phyloP scores from a whole-genome alignment of 495 filamentous ascomycete species.

The Venustampulla echinocandica region DNA sequence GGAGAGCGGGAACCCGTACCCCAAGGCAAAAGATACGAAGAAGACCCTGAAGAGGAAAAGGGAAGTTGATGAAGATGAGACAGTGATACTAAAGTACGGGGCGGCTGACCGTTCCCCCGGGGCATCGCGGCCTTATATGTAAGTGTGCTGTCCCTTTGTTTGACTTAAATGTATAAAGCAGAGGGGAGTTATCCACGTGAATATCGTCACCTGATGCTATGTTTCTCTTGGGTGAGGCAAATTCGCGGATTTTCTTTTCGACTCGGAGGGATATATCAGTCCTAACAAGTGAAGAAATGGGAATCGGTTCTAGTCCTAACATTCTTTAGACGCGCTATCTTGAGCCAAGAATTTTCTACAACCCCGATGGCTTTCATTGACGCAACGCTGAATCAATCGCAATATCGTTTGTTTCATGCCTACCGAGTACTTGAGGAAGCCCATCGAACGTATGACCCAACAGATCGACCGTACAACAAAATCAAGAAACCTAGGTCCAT shows the following conservation, averaged over 20 bases:
- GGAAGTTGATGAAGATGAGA: constrained; percentile 28
- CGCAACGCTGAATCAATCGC: constrained; percentile 28
- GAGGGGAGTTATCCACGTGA: too few relatives aligned
- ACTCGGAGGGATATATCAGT: too few relatives aligned
- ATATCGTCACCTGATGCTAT: too few relatives aligned
- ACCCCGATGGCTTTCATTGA: constrained; percentile 40
- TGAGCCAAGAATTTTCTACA: constrained; percentile 38
- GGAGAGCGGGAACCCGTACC: constrained; percentile 31
- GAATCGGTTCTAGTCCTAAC: too few relatives aligned
- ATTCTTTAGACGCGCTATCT: too few relatives aligned
- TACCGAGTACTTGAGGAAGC: constrained; percentile 36
- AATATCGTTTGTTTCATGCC: constrained; percentile 33
- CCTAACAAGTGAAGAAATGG: too few relatives aligned
- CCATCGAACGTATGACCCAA: constrained; percentile 25
- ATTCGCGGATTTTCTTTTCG: not conserved
- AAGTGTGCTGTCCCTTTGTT: constrained; percentile 2
- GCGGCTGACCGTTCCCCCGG: constrained; percentile 16
- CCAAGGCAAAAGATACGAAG: constrained; percentile 36
- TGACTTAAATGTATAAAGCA: not conserved
- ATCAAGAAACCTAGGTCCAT: constrained; percentile 26
- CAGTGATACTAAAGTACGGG: constrained; percentile 28
- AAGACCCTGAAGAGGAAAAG: constrained; percentile 33
- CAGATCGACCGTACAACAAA: constrained; percentile 26
- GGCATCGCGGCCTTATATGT: constrained; percentile 8
- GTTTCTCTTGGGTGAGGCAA: not conserved